These are phyloP conservation scores for Calonectria pseudoturangicola DNA, from an alignment of 2,329 filamentous ascomycete species.

Conservation along the genomic window DNA sequence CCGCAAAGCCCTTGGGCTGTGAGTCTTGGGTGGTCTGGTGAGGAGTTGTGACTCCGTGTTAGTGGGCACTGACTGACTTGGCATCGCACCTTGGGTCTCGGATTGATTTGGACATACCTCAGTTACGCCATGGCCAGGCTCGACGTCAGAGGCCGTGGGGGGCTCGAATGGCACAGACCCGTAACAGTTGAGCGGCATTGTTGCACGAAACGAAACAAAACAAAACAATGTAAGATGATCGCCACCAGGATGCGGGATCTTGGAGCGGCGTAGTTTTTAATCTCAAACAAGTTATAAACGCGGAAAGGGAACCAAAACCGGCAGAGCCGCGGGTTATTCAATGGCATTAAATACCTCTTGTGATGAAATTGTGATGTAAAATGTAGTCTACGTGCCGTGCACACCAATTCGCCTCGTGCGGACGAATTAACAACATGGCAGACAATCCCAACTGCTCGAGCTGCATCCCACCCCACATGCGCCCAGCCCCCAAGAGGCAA, in stretches of 20 bases:
- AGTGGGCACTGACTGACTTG: background rate
- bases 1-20: constrained; percentile 24
- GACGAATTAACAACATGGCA: constrained; percentile 15
- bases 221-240: background rate
- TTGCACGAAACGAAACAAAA: constrained; percentile 1
- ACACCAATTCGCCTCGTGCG: constrained; percentile 5
- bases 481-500: constrained; percentile 20
- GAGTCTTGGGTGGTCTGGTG: background rate
- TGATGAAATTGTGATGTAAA: background rate
- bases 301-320: background rate
- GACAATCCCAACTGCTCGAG: background rate
- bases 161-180: background rate
- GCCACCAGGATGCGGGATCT: background rate
- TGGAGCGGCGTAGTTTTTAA: background rate
- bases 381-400: background rate
- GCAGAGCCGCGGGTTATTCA: background rate
- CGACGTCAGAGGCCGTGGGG: background rate
- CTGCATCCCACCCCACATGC: constrained; percentile 3
- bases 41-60: background rate
- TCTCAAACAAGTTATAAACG: background rate
- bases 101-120: constrained; percentile 9
- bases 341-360: constrained; percentile 18
- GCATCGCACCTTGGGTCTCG: background rate
- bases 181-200: background rate
- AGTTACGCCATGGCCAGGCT: background rate